Evolutionary conservation across 305 asterid genomes (phyloP).

Genomic region (Fraxinus latifolia): DNA sequence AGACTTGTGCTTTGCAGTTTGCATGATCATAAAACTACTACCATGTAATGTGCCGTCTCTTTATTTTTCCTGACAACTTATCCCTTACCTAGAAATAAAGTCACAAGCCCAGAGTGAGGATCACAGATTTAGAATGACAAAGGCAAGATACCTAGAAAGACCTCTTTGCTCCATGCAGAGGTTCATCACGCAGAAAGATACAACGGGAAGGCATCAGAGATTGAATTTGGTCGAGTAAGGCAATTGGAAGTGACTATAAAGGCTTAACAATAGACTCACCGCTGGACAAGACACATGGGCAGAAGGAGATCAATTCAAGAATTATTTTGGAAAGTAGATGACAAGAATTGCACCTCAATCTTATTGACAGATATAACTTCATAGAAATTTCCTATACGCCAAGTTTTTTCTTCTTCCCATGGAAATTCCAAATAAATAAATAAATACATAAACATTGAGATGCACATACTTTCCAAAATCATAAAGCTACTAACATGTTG

Average conservation of each 20-base stretch:
- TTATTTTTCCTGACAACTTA: background rate
- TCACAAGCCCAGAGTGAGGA: background rate
- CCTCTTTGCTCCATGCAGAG: background rate
- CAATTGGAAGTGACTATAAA: background rate
- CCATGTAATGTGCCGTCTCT: background rate
- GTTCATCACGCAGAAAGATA: background rate
- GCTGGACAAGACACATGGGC: background rate
- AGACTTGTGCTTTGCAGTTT: background rate
- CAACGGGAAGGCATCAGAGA: background rate
- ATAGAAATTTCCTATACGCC: background rate
- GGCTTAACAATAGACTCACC: background rate
- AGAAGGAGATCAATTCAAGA: background rate
- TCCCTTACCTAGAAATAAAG: background rate
- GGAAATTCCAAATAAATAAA: background rate
- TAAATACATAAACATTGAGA: background rate
- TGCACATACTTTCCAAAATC: background rate
- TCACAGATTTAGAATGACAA: background rate
- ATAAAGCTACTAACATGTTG: background rate
- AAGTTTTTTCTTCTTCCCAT: background rate
- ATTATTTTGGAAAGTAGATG: background rate
- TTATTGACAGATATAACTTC: background rate
- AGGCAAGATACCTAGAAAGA: background rate
- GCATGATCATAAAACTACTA: background rate
- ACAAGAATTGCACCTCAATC: background rate
- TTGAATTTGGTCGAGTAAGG: background rate